A percentile compares a stretch with the other conserved stretches of the same genome.
phyloP scores from a whole-genome alignment of 139 green algal genomes.

The Dunaliella sp. region DNA sequence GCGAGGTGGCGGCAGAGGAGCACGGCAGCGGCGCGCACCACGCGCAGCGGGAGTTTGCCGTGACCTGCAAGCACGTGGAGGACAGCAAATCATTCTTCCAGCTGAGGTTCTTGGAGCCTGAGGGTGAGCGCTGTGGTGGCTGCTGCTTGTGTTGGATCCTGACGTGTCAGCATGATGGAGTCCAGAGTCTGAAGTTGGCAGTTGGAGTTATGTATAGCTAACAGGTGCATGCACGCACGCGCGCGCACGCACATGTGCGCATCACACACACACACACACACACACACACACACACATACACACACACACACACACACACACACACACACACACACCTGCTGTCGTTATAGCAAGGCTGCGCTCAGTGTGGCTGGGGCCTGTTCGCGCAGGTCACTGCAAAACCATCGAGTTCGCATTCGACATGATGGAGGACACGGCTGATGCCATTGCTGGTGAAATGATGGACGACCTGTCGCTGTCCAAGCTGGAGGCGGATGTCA shows the following conservation, averaged over 20 bases:
- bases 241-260: too few species aligned
- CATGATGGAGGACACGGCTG: slow-evolving; percentile 74
- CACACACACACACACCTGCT: too few species aligned
- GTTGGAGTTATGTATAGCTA: too few species aligned
- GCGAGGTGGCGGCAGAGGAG: neutral
- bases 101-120: slow-evolving; percentile 67
- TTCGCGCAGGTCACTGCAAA: slow-evolving; percentile 64
- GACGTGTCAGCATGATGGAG: too few species aligned
- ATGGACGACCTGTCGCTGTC: slow-evolving; percentile 85
- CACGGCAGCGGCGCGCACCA: slow-evolving; percentile 18
- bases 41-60: slow-evolving; percentile 50
- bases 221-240: too few species aligned
- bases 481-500: slow-evolving; percentile 61
- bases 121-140: slow-evolving; percentile 31
- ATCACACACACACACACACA: too few species aligned
- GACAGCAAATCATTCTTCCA: slow-evolving; percentile 74
- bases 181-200: too few species aligned
- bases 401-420: slow-evolving; percentile 97
- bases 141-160: neutral
- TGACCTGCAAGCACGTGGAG: slow-evolving; percentile 66
- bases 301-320: too few species aligned
- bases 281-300: too few species aligned
- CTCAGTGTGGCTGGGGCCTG: too few species aligned
- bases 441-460: slow-evolving; percentile 91
- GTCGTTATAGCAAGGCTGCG: too few species aligned